phyloP scores from a whole-genome alignment of 2,329 filamentous ascomycete species.

The Fusarium clavum region DNA sequence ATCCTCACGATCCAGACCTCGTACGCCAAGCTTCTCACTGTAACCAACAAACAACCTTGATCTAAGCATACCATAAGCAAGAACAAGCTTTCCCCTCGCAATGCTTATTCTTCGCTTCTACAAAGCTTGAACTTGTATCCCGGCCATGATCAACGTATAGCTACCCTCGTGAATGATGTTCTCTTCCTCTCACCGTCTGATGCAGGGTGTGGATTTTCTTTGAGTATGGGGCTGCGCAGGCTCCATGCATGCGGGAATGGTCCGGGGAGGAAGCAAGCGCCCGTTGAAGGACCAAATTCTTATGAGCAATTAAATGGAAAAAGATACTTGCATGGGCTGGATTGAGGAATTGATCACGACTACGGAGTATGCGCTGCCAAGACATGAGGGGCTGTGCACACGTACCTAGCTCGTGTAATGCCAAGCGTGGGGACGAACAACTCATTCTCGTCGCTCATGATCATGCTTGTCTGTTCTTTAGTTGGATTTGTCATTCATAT shows the following conservation, averaged over 20 bases:
- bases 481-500: neutral
- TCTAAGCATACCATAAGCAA: neutral
- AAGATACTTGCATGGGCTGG: neutral
- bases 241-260: neutral
- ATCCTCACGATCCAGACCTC: neutral
- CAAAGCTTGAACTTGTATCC: slow-evolving; percentile 28
- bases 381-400: slow-evolving; percentile 30
- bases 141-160: slow-evolving; percentile 7
- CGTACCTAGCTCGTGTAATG: slow-evolving; percentile 32
- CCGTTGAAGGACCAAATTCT: neutral
- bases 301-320: neutral
- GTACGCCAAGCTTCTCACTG: slow-evolving; percentile 14
- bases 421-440: slow-evolving; percentile 37
- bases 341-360: neutral
- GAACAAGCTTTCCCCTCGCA: slow-evolving; percentile 14
- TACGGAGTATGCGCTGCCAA: slow-evolving; percentile 7
- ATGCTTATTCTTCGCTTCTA: slow-evolving; percentile 11
- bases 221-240: neutral
- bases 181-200: slow-evolving; percentile 10
- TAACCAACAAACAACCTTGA: neutral
- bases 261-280: neutral
- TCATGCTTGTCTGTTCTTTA: neutral
- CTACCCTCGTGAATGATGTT: neutral
- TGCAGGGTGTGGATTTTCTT: neutral
- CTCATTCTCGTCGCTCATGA: slow-evolving; percentile 13